Base-by-base conservation (phyloP, 2,329 filamentous ascomycete species). In the Aspergillus awamori region DNA sequence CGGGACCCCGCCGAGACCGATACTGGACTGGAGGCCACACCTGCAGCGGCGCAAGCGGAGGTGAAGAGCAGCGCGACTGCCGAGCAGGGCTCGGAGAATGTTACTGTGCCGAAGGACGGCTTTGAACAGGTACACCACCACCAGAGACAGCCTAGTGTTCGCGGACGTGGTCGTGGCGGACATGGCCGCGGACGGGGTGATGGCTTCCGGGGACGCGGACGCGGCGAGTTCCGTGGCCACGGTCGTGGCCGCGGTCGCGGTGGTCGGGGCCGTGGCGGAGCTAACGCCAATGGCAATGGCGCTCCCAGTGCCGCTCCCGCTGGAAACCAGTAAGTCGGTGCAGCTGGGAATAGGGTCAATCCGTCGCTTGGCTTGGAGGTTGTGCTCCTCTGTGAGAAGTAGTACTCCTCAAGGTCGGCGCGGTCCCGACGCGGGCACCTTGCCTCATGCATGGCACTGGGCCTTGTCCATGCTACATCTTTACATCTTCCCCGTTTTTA, bases 1-100 rank as follows among this genome's bases (percentile, higher is more conserved):
- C 87, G 89, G 59, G 86, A 93, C 71, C 84, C 88, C 51, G 80
- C 86, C 55, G 92, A 96, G 81, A 89, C 89, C 5, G 91, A 95
- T 63, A 86, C 83, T 39, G 87, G 86, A 39, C 74, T 86, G 45
- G 79, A 83, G 51, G 86, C 86, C 26, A 87, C 85, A n/a, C 85
- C 87, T 51, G 87, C 86, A 6, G 79, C 80, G 8, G 76, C 80
- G 5, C 90, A 95, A 67, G 86, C 83, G 30, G 86, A 85, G 41
- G 72, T 85, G 55, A 79, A 81, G 53, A 84, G 85, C 39, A 85
- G 84, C 17, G 84, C 86, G 48, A 86, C 85, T 6, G 83, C 82
- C 30, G 87, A 89, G 72, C 92, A 88, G 70, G 96, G 91, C 91
- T 91, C 91, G 26, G 92, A 96, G 70, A 91, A 95, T 63, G 86